A percentile compares a stretch with the other conserved stretches of the same genome.
phyloP scores from a whole-genome alignment of 2,329 filamentous ascomycete genomes.

The Curvularia spicifera region DNA sequence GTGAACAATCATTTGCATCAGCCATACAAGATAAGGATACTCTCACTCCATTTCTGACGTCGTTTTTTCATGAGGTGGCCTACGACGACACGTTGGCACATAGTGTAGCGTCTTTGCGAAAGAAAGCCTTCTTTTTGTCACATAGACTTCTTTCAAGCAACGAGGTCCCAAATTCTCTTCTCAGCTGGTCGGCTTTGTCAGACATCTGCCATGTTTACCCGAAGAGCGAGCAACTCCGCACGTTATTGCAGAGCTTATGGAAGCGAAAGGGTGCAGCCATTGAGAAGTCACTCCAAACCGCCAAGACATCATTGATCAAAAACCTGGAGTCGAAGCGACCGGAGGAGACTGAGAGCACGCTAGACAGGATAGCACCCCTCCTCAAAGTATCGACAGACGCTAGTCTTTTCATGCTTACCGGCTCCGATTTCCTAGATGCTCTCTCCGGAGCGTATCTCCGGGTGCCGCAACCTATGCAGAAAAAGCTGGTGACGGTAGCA shows the following conservation, averaged over 20 bases:
- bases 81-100: conserved; percentile 35
- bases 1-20: conserved; percentile 62
- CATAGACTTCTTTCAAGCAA: conserved; percentile 62
- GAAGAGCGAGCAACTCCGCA: conserved; percentile 63
- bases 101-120: conserved; percentile 62
- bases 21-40: conserved; percentile 64
- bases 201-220: conserved; percentile 71
- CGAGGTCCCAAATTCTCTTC: conserved; percentile 55
- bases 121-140: conserved; percentile 68
- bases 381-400: conserved; percentile 65
- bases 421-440: conserved; percentile 85
- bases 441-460: conserved; percentile 70
- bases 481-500: conserved; percentile 71
- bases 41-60: conserved; percentile 67
- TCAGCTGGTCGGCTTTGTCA: conserved; percentile 72
- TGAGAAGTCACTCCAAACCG: conserved; percentile 62
- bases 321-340: conserved; percentile 69
- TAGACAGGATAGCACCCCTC: conserved; percentile 68
- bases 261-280: conserved; percentile 57
- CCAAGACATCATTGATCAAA: conserved; percentile 68
- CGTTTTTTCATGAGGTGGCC: conserved; percentile 66
- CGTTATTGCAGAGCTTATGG: conserved; percentile 60
- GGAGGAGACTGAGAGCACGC: conserved; percentile 59
- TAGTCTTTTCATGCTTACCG: conserved; percentile 73
- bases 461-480: conserved; percentile 67